Conservation (phyloP, 768 basidiomycete genomes). For the Sistotremastrum niveocremeum region DNA sequence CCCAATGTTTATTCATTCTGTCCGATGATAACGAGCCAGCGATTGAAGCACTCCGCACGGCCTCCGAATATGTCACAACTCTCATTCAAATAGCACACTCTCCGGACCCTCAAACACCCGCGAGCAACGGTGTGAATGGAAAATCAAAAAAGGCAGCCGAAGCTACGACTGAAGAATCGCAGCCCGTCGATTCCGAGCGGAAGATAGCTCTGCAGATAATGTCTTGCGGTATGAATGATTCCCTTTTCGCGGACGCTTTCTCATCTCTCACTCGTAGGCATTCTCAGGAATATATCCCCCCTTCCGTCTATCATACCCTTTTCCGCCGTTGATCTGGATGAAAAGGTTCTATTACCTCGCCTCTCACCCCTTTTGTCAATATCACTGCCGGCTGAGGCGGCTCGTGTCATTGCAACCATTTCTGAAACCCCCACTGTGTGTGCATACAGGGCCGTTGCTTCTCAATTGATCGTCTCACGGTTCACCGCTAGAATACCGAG, state of each 20-base stretch:
- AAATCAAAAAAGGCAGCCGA: slow-evolving; percentile 26
- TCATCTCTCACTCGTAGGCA: slow-evolving; percentile 31
- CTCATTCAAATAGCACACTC: slow-evolving; percentile 48
- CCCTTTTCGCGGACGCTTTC: not conserved
- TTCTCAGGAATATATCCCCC: slow-evolving; percentile 64
- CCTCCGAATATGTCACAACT: slow-evolving; percentile 48
- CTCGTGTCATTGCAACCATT: not conserved
- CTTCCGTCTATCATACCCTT: slow-evolving; percentile 53
- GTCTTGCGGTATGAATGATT: not conserved
- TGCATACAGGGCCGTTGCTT: not conserved
- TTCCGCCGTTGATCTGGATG: slow-evolving; percentile 54
- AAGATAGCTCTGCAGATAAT: not conserved
- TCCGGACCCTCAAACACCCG: slow-evolving; percentile 2
- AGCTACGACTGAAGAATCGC: no score
- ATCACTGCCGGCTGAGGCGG: slow-evolving; percentile 30
- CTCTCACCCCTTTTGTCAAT: slow-evolving; percentile 52
- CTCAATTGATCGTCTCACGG: not conserved
- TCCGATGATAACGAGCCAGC: slow-evolving; percentile 82
- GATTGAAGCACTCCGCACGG: slow-evolving; percentile 46
- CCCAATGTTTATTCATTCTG: slow-evolving; percentile 85
- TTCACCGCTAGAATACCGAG: slow-evolving; percentile 27
- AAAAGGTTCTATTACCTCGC: slow-evolving; percentile 56
- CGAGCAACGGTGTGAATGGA: slow-evolving; percentile 11
- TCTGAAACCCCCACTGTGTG: not conserved
- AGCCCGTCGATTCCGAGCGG: no score